These are phyloP conservation scores for Collybia sp. DNA, from an alignment of 768 basidiomycete genomes.

Conservation along the genomic window DNA sequence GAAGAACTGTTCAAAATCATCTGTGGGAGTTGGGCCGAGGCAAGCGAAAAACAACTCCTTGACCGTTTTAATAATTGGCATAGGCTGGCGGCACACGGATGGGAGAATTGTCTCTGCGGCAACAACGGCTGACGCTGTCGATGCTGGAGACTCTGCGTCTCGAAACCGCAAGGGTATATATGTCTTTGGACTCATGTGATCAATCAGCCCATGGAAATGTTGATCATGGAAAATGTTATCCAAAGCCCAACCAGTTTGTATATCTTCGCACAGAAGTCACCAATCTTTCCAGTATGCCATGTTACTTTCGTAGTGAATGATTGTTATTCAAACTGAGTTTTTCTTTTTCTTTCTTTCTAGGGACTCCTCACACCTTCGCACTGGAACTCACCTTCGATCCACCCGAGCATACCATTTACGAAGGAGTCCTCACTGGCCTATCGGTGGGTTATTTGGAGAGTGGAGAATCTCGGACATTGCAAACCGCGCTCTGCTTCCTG, in stretches of 20 bases:
- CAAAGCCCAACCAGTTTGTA: constrained; percentile 58
- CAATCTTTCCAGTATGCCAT: constrained; percentile 63
- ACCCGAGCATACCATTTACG: constrained; percentile 59
- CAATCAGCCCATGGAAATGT: constrained; percentile 15
- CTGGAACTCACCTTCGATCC: constrained; percentile 55
- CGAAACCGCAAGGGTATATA: constrained; percentile 55
- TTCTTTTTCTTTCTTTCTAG: constrained; percentile 26
- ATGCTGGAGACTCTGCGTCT: constrained; percentile 79
- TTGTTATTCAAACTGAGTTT: background rate
- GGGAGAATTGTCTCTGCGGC: constrained; percentile 74
- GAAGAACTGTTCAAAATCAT: constrained; percentile 77
- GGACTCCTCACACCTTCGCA: constrained; percentile 43
- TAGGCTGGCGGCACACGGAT: constrained; percentile 77
- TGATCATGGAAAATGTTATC: constrained; percentile 40
- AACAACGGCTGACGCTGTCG: constrained; percentile 68
- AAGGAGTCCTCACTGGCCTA: constrained; percentile 61
- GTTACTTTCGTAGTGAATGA: background rate
- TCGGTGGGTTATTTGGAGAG: constrained; percentile 57
- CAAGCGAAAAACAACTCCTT: constrained; percentile 26
- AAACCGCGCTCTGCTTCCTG: constrained; percentile 68
- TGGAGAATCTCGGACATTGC: constrained; percentile 47
- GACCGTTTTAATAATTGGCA: constrained; percentile 1
- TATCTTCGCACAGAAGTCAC: constrained; percentile 51
- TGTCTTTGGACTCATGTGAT: constrained; percentile 41
- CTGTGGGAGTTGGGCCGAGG: constrained; percentile 82